Percentiles rank a stretch among this genome's conserved stretches.
Evolutionary conservation across 2,329 filamentous ascomycete genomes (phyloP).

Genomic region (Ascochyta viciae-villosae): DNA sequence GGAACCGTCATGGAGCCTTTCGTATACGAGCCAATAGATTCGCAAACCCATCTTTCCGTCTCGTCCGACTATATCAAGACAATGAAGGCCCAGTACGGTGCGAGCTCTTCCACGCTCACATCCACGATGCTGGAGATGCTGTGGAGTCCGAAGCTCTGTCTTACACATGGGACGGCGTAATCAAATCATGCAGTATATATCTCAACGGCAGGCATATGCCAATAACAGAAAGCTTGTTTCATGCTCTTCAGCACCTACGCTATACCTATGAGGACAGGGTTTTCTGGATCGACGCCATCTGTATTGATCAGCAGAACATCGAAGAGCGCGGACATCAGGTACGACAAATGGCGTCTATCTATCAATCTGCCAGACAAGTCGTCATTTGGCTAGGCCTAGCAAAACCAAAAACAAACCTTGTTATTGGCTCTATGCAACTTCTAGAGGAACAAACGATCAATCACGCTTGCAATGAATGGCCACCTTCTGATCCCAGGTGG

Average conservation of each 20-base stretch:
- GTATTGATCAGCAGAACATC: constrained; percentile 34
- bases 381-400: constrained; percentile 38
- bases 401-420: constrained; percentile 12
- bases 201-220: constrained; percentile 7
- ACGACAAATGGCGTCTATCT: constrained; percentile 35
- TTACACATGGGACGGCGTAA: constrained; percentile 26
- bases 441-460: constrained; percentile 9
- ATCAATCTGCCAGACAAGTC: constrained; percentile 29
- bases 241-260: constrained; percentile 22
- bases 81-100: neutral
- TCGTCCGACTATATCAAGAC: neutral
- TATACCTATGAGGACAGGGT: constrained; percentile 11
- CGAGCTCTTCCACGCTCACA: constrained; percentile 2
- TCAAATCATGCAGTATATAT: constrained; percentile 4
- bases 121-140: neutral
- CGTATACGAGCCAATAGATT: constrained; percentile 1
- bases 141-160: constrained; percentile 28
- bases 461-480: constrained; percentile 16
- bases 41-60: neutral
- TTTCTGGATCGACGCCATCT: constrained; percentile 40
- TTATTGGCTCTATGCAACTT: constrained; percentile 11
- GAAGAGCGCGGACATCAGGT: constrained; percentile 36
- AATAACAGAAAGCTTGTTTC: constrained; percentile 22
- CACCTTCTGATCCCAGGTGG: constrained; percentile 14
- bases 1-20: neutral